Evolutionary conservation across 2,329 filamentous ascomycete genomes (phyloP).

Genomic region (Fusarium neocosmosporiellum): DNA sequence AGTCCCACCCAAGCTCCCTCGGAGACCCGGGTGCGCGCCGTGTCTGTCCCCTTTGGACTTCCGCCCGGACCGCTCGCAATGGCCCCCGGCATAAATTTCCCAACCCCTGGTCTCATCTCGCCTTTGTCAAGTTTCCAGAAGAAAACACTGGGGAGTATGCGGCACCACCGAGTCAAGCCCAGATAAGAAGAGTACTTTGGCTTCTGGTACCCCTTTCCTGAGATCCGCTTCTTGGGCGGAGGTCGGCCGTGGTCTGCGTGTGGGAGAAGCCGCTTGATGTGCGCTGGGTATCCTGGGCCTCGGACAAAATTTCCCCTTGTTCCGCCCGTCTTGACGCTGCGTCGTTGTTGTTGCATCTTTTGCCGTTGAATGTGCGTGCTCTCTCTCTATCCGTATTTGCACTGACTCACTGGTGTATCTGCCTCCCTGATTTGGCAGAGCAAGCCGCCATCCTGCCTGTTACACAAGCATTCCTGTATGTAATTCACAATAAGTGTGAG

Average conservation of each 20-base stretch:
- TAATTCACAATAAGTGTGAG: conserved; percentile 4
- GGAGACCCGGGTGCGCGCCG: conserved; percentile 20
- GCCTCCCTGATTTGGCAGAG: conserved; percentile 21
- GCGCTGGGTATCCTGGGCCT: conserved; percentile 9
- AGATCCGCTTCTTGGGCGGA: not conserved
- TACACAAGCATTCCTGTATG: conserved; percentile 28
- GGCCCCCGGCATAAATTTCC: conserved; percentile 27
- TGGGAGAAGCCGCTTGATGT: conserved; percentile 5
- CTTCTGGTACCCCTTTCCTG: conserved; percentile 4
- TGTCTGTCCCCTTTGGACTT: conserved; percentile 14
- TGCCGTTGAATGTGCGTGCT: not conserved
- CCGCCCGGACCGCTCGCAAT: conserved; percentile 10
- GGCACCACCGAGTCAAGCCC: conserved; percentile 16
- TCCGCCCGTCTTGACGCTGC: conserved; percentile 6
- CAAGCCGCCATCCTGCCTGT: conserved; percentile 12
- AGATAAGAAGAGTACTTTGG: conserved; percentile 14
- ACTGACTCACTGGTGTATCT: conserved; percentile 6
- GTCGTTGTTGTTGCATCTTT: not conserved
- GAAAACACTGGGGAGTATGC: conserved; percentile 18
- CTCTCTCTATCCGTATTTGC: not conserved
- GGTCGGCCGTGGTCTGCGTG: not conserved
- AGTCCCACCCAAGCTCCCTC: not conserved
- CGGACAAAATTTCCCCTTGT: conserved; percentile 15
- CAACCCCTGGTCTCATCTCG: conserved; percentile 30
- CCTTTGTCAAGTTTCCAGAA: conserved; percentile 35